Percentiles rank a stretch among this genome's conserved stretches.
These are phyloP conservation scores for Leccinum incarnatum DNA, from an alignment of 768 basidiomycete species.

Conservation along the genomic window DNA sequence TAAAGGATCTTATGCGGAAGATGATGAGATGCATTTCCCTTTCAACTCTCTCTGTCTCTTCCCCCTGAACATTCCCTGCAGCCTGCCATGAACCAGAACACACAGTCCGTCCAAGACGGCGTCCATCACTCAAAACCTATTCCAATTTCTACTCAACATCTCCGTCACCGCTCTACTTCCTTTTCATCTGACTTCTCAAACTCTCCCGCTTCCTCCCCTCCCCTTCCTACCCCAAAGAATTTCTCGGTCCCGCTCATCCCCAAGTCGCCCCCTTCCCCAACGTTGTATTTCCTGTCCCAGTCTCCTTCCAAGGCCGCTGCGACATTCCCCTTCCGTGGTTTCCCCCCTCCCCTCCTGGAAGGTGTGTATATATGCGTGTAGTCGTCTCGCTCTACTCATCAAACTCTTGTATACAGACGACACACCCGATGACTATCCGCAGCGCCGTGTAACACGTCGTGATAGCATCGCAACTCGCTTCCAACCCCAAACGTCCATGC, in stretches of 20 bases:
- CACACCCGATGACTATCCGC: slow-evolving; percentile 39
- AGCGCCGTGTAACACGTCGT: slow-evolving; percentile 53
- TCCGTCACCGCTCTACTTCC: slow-evolving; percentile 59
- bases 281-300: slow-evolving; percentile 64
- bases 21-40: neutral
- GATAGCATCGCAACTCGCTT: slow-evolving; percentile 59
- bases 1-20: slow-evolving; percentile 5
- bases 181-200: slow-evolving; percentile 58
- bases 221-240: slow-evolving; percentile 50
- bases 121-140: slow-evolving; percentile 65
- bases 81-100: slow-evolving; percentile 16
- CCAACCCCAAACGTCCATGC: slow-evolving; percentile 40
- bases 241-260: slow-evolving; percentile 41
- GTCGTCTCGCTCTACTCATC: neutral
- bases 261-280: slow-evolving; percentile 63
- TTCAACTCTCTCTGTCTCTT: neutral
- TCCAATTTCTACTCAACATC: slow-evolving; percentile 46
- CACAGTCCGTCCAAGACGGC: slow-evolving; percentile 22
- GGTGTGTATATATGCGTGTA: slow-evolving; percentile 41
- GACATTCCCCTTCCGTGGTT: slow-evolving; percentile 60
- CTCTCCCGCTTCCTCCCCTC: slow-evolving; percentile 52
- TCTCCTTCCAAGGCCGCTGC: slow-evolving; percentile 52
- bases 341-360: slow-evolving; percentile 56
- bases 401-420: slow-evolving; percentile 34
- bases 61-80: neutral